phyloP scores from a whole-genome alignment of 2,329 filamentous ascomycete species.

The Diaporthe sp. region DNA sequence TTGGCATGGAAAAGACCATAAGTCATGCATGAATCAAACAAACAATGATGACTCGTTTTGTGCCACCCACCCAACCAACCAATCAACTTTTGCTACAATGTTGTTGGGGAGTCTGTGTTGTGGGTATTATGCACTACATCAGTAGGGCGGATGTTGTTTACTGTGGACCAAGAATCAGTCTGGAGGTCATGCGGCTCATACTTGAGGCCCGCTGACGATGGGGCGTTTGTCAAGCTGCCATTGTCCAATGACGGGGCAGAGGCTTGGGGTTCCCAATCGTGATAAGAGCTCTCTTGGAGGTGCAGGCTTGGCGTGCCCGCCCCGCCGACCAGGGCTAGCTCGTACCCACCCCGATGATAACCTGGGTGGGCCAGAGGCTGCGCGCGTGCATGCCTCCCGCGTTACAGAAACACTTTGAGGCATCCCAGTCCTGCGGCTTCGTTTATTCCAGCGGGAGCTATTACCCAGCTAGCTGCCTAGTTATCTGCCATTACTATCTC shows the following conservation, averaged over 20 bases:
- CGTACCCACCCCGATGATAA: conserved; percentile 19
- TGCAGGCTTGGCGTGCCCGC: not conserved
- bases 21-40: not conserved
- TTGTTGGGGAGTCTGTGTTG: not conserved
- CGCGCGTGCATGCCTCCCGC: not conserved
- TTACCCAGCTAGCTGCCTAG: not conserved
- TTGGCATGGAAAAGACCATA: not conserved
- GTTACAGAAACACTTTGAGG: not conserved
- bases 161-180: not conserved
- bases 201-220: not conserved
- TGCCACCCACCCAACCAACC: not conserved
- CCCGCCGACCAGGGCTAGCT: not conserved
- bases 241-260: conserved; percentile 21
- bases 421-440: conserved; percentile 9
- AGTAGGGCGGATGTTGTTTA: not conserved
- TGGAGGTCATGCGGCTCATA: conserved; percentile 10
- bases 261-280: not conserved
- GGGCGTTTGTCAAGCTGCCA: conserved; percentile 22
- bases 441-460: not conserved
- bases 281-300: not conserved
- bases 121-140: not conserved
- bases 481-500: not conserved
- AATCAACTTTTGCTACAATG: not conserved
- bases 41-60: not conserved
- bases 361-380: not conserved